Evolutionary conservation across 495 filamentous ascomycete species (phyloP).

Genomic region (Xylaria bambusicola): DNA sequence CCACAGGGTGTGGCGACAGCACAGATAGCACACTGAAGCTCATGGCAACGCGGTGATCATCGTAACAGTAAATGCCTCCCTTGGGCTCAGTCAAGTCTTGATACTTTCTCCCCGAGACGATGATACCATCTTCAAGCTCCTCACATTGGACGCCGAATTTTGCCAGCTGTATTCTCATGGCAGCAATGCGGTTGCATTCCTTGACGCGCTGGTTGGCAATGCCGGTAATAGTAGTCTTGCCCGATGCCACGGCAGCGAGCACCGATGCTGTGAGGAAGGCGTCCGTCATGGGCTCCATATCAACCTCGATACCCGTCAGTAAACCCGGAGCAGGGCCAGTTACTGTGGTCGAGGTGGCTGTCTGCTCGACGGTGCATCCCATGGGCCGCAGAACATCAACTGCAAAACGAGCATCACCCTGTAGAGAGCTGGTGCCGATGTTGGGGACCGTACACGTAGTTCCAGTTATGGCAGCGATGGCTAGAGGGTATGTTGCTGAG

Average conservation of each 20-base stretch:
- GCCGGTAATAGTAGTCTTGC: slow-evolving; percentile 82
- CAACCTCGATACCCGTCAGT: slow-evolving; percentile 71
- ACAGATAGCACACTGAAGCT: slow-evolving; percentile 91
- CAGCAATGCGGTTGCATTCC: slow-evolving; percentile 94
- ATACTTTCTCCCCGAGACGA: slow-evolving; percentile 70
- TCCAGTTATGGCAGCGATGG: slow-evolving; percentile 91
- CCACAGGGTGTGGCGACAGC: slow-evolving; percentile 68
- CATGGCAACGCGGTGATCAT: slow-evolving; percentile 98
- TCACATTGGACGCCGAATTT: slow-evolving; percentile 90
- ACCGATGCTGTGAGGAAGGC: slow-evolving; percentile 95
- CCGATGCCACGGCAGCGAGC: slow-evolving; percentile 85
- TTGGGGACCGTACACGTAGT: slow-evolving; percentile 95
- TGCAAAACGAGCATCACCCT: slow-evolving; percentile 95
- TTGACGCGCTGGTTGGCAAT: slow-evolving; percentile 99
- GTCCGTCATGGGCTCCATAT: slow-evolving; percentile 99
- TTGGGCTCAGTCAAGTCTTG: slow-evolving; percentile 60
- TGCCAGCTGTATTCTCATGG: slow-evolving; percentile 95
- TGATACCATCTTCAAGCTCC: slow-evolving; percentile 90
- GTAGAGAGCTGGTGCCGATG: slow-evolving; percentile 86
- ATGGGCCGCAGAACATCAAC: slow-evolving; percentile 88
- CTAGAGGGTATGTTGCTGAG: slow-evolving; percentile 94
- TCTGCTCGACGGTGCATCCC: slow-evolving; percentile 90
- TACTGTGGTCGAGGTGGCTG: slow-evolving; percentile 84
- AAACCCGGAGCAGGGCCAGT: slow-evolving; percentile 76
- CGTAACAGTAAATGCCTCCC: slow-evolving; percentile 85